These are phyloP conservation scores for Escovopsis sp. DNA, from an alignment of 2,329 filamentous ascomycete species.

Conservation along the genomic window DNA sequence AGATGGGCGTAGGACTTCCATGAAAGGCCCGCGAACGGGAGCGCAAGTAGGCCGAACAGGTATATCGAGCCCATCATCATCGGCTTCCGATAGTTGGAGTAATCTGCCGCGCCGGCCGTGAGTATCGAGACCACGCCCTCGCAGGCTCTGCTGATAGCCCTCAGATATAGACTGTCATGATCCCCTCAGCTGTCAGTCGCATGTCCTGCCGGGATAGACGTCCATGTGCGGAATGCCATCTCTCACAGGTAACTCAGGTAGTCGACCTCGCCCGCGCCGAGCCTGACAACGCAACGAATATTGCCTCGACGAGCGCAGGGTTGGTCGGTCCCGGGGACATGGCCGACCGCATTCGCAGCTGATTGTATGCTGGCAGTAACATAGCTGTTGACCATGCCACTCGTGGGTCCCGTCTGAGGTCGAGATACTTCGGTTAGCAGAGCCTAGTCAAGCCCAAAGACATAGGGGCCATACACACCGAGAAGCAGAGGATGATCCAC, in stretches of 20 bases:
- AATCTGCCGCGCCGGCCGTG: slow-evolving; percentile 7
- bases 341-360: slow-evolving; percentile 8
- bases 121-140: slow-evolving; percentile 9
- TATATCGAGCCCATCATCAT: slow-evolving; percentile 11
- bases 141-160: slow-evolving; percentile 7
- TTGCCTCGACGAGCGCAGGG: slow-evolving; percentile 8
- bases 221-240: no score
- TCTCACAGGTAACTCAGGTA: slow-evolving; percentile 10
- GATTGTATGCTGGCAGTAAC: slow-evolving; percentile 10
- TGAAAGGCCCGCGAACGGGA: slow-evolving; percentile 8
- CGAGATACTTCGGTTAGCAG: not conserved
- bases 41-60: slow-evolving; percentile 7
- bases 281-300: slow-evolving; percentile 8
- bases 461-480: slow-evolving; percentile 1
- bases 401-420: slow-evolving; percentile 8
- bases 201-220: not conserved
- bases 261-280: slow-evolving; percentile 8
- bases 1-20: slow-evolving; percentile 7
- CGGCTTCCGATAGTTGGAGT: slow-evolving; percentile 9
- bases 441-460: not conserved
- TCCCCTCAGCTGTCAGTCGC: not conserved
- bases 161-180: slow-evolving; percentile 6
- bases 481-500: slow-evolving; percentile 9
- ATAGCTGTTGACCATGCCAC: slow-evolving; percentile 8
- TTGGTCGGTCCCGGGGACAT: slow-evolving; percentile 7